A percentile compares a stretch with the other conserved stretches of the same genome.
Evolutionary conservation across 1,284 basidiomycete species (phyloP).

Genomic region (Ustilago xerochloae): DNA sequence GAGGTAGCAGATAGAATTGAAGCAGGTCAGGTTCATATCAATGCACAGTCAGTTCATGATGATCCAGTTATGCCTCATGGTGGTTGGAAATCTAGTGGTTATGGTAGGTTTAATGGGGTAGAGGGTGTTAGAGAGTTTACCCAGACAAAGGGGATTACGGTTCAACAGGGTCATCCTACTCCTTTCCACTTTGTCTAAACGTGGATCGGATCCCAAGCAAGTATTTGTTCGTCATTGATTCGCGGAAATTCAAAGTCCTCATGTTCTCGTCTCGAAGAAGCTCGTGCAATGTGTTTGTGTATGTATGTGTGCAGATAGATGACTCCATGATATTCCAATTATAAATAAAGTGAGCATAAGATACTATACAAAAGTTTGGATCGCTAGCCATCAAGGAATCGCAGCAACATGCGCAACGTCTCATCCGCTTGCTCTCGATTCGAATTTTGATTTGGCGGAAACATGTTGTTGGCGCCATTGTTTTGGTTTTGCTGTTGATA

Average conservation of each 20-base stretch:
- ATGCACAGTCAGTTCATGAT: constrained; percentile 52
- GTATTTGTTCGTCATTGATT: too few relatives aligned
- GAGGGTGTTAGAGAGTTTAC: constrained; percentile 90
- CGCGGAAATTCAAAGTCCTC: too few relatives aligned
- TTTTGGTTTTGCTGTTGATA: constrained; percentile 2
- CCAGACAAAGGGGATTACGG: constrained; percentile 85
- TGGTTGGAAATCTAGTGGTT: constrained; percentile 76
- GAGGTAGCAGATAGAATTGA: constrained; percentile 72
- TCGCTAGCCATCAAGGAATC: constrained; percentile 9
- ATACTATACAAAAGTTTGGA: background rate
- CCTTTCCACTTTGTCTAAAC: constrained; percentile 34
- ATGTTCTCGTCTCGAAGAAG: too few relatives aligned
- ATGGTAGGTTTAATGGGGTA: constrained; percentile 73
- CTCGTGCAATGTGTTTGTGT: too few relatives aligned
- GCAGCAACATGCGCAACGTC: constrained; percentile 38
- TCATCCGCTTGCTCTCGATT: constrained; percentile 30
- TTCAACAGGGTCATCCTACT: constrained; percentile 20
- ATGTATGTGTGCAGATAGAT: too few relatives aligned
- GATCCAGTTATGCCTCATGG: constrained; percentile 70
- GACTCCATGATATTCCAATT: background rate
- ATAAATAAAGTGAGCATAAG: background rate
- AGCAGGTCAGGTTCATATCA: constrained; percentile 63
- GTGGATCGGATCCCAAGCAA: background rate
- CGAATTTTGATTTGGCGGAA: background rate
- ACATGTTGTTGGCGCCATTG: background rate